Evolutionary conservation across 306 rosid genomes (phyloP).

Genomic region (Cucurbita argyrosperma): DNA sequence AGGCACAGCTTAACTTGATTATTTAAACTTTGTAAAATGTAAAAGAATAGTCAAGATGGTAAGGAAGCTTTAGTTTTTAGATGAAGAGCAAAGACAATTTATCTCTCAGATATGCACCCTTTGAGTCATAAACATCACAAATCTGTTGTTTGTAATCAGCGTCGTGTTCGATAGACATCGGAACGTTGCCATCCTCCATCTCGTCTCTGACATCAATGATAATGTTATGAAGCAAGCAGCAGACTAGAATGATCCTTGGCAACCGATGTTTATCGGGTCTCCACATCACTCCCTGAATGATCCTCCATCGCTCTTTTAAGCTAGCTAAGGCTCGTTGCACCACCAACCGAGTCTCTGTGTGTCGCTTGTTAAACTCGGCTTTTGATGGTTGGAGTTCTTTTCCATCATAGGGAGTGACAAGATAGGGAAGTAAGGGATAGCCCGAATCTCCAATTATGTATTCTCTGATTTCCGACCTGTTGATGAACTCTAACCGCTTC

Average conservation of each 20-base stretch:
- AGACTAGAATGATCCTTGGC: slow-evolving; percentile 81
- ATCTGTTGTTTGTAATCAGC: slow-evolving; percentile 48
- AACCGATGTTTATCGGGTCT: slow-evolving; percentile 79
- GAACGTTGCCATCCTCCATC: slow-evolving; percentile 23
- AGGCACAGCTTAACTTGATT: not conserved
- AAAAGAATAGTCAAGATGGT: not conserved
- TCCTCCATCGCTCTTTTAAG: slow-evolving; percentile 79
- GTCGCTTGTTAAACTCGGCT: slow-evolving; percentile 48
- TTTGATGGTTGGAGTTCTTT: slow-evolving; percentile 38
- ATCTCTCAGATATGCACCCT: slow-evolving; percentile 55
- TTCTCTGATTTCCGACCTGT: slow-evolving; percentile 53
- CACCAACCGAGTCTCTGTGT: slow-evolving; percentile 43
- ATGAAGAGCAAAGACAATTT: slow-evolving; percentile 36
- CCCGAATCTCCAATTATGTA: slow-evolving; percentile 76
- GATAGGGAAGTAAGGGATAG: slow-evolving; percentile 65
- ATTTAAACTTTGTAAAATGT: not conserved
- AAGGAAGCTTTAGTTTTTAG: slow-evolving; percentile 12
- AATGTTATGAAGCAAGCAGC: slow-evolving; percentile 88
- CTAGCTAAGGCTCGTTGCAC: slow-evolving; percentile 59
- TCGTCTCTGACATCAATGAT: slow-evolving; percentile 56
- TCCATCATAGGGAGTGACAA: slow-evolving; percentile 68
- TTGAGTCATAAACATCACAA: slow-evolving; percentile 42
- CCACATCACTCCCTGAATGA: slow-evolving; percentile 90
- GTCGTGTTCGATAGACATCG: slow-evolving; percentile 54
- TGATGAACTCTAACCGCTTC: slow-evolving; percentile 22